phyloP scores from a whole-genome alignment of 345 rosid species.

The Atalantia buxifolia region DNA sequence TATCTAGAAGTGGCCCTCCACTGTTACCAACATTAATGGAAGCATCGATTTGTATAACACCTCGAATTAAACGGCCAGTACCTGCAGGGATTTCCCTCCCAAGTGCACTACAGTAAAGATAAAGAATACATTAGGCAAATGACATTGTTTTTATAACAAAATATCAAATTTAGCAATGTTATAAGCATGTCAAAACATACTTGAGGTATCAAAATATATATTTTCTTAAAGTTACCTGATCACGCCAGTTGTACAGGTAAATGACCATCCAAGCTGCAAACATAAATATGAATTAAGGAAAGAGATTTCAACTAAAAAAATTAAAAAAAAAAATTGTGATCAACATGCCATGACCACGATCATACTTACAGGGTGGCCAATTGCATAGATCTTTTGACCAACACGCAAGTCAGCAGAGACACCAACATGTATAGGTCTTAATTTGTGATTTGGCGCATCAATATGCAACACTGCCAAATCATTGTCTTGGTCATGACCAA shows the following conservation, averaged over 20 bases:
- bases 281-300: not conserved
- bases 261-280: slow-evolving; percentile 74
- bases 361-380: slow-evolving; percentile 89
- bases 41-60: slow-evolving; percentile 96
- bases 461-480: slow-evolving; percentile 86
- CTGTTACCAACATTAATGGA: slow-evolving; percentile 95
- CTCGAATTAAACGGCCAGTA: slow-evolving; percentile 98
- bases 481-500: slow-evolving; percentile 95
- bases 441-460: slow-evolving; percentile 64
- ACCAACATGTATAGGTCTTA: slow-evolving; percentile 77
- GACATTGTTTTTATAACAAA: not conserved
- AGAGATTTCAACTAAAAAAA: not conserved
- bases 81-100: slow-evolving; percentile 84
- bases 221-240: slow-evolving; percentile 53
- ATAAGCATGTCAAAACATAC: not conserved
- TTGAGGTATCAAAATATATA: not conserved
- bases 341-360: not conserved
- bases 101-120: slow-evolving; percentile 58
- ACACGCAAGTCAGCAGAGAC: slow-evolving; percentile 88
- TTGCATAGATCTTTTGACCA: slow-evolving; percentile 94
- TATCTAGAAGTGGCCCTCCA: slow-evolving; percentile 95
- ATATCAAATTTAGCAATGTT: not conserved
- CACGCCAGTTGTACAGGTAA: slow-evolving; percentile 89
- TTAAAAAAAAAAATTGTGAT: not conserved
- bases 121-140: slow-evolving; percentile 12